Percentiles rank a stretch among this genome's conserved stretches.
phyloP scores from a whole-genome alignment of 805 yeast species.

The Yarrowia deformans region DNA sequence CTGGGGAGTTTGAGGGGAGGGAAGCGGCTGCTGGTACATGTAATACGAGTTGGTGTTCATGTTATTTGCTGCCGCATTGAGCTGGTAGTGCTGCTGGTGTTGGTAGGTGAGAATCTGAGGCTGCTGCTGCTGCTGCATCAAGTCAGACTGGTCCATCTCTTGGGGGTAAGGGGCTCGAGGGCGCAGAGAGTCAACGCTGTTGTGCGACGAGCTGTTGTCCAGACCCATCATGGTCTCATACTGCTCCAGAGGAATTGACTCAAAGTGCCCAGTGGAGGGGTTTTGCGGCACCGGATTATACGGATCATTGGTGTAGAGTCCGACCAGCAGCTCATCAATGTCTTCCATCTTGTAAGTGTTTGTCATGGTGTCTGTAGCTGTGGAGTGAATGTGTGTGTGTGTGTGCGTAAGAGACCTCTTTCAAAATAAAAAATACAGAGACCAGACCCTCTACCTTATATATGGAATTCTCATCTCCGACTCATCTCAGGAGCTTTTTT shows the following conservation, averaged over 20 bases:
- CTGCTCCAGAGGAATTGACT: conserved; percentile 17
- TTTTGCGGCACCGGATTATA: background rate
- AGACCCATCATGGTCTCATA: conserved; percentile 20
- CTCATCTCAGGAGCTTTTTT: background rate
- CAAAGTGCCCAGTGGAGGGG: background rate
- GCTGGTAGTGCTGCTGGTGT: conserved; percentile 13
- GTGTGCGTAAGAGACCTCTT: background rate
- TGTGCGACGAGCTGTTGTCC: background rate
- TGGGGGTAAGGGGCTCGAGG: background rate
- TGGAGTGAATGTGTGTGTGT: background rate
- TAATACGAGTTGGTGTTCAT: conserved; percentile 27
- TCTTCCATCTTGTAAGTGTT: conserved; percentile 12
- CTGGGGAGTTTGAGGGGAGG: conserved; percentile 8
- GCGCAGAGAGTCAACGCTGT: background rate
- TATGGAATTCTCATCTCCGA: background rate
- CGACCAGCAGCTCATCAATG: conserved; percentile 29
- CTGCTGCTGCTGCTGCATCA: conserved; percentile 3
- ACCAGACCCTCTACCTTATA: background rate
- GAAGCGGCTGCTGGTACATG: conserved; percentile 12
- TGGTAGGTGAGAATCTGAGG: conserved; percentile 23
- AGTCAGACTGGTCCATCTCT: background rate
- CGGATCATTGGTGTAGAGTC: background rate
- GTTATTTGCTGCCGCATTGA: background rate
- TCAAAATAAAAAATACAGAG: background rate
- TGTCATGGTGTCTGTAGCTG: background rate